Evolutionary conservation across 805 yeast genomes (phyloP), one percentile per base, ranked within the genome.

Genomic region (Scheffersomyces ergatensis): DNA sequence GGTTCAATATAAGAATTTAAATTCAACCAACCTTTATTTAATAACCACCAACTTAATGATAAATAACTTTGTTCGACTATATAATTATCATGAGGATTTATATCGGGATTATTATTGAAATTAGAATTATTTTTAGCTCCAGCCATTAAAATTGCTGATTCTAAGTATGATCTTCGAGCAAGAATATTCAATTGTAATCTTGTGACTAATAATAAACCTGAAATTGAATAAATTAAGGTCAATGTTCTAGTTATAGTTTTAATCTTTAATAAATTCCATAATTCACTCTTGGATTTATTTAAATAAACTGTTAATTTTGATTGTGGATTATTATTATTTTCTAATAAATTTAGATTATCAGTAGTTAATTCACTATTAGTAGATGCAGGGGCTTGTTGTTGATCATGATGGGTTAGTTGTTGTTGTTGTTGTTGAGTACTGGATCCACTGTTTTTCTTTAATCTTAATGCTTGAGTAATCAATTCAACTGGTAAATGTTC

Each of bases 21-120:
- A 25, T 71, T 65, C 17, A 72, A 52, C 89, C 93, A 89, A 0
- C 98, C 98, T 48, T 82, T 78, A 60, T 92, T 89, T 37, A 92
- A 69, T 34, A 92, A 62, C 97, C 97, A 92, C 97, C 97, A 92
- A 45, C 90, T 83, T 46, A 89, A 76, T 0, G 95, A 84, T 35
- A 92, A 70, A 57, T 85, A 92, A 37, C 89, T 84, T 53, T 93
- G 92, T 52, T 85, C 93, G 29, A 83, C 73, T 25, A 76, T 63
- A 55, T 83, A 80, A 49, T 77, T 76, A 27, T 62, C 64, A 17
- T 49, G 49, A 21, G 52, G 49, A 17, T 51, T 48, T 15, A 47
- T 39, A 24, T 46, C 46, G 20, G 34, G 40, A 20, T 34, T 31
- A 32, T 40, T 31, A 2, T 34, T 5, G 7, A 50, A 38, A 21